Percentiles rank a stretch among this genome's conserved stretches.
These are phyloP conservation scores for Teratosphaeria pseudoeucalypti DNA, from an alignment of 2,329 filamentous ascomycete species.

Conservation along the genomic window DNA sequence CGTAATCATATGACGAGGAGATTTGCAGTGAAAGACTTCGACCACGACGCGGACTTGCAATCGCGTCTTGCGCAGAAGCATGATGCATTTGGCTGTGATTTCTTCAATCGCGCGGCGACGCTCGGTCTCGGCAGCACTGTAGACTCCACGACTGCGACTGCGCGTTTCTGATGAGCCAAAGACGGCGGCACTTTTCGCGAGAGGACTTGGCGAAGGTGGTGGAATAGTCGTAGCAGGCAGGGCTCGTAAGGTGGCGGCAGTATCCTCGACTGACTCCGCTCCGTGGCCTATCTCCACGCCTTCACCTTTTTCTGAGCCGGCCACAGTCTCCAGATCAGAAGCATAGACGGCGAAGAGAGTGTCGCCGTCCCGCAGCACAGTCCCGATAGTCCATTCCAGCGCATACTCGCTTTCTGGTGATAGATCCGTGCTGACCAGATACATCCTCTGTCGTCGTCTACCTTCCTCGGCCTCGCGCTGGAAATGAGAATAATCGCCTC, in stretches of 20 bases:
- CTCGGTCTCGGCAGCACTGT: constrained; percentile 58
- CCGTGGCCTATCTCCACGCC: constrained; percentile 58
- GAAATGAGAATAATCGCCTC: constrained; percentile 72
- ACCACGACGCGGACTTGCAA: constrained; percentile 88
- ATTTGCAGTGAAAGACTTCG: constrained; percentile 97
- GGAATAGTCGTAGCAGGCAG: constrained; percentile 36
- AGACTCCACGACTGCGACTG: constrained; percentile 26
- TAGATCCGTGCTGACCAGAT: constrained; percentile 89
- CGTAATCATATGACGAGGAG: constrained; percentile 87
- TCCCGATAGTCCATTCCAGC: constrained; percentile 94
- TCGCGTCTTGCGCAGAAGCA: constrained; percentile 76
- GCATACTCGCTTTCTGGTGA: constrained; percentile 92
- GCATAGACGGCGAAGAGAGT: constrained; percentile 90
- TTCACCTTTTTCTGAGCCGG: constrained; percentile 34
- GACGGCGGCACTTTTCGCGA: constrained; percentile 9
- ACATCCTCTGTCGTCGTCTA: constrained; percentile 70
- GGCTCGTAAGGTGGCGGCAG: constrained; percentile 59
- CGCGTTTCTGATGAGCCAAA: constrained; percentile 7
- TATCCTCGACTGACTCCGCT: constrained; percentile 63
- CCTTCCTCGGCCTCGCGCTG: constrained; percentile 70
- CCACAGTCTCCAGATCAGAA: constrained; percentile 68
- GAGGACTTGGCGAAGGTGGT: constrained; percentile 18
- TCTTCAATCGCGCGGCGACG: constrained; percentile 69
- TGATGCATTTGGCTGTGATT: constrained; percentile 76
- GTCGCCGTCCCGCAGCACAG: constrained; percentile 85